phyloP scores from a whole-genome alignment of 768 basidiomycete species.

The Bullera alba region DNA sequence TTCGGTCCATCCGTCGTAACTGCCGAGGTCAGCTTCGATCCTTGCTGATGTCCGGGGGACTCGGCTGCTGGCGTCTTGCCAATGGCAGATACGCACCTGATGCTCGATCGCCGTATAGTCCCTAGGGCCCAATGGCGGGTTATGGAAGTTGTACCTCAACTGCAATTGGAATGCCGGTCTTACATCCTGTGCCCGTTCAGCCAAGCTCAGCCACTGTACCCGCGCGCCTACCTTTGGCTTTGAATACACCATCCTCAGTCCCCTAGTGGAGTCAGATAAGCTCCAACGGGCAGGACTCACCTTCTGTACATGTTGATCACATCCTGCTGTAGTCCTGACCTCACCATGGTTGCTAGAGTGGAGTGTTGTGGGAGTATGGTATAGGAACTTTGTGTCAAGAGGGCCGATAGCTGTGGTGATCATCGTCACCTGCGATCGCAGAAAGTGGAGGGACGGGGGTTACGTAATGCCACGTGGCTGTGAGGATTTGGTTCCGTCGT shows the following conservation, averaged over 20 bases:
- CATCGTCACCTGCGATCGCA: too few species aligned
- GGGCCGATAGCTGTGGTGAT: too few species aligned
- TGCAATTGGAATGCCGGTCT: slow-evolving; percentile 39
- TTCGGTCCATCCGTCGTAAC: slow-evolving; percentile 40
- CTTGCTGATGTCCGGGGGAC: too few species aligned
- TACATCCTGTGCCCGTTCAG: slow-evolving; percentile 15
- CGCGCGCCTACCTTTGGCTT: slow-evolving; percentile 27
- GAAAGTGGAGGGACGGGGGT: too few species aligned
- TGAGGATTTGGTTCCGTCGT: too few species aligned
- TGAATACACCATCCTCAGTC: slow-evolving; percentile 25
- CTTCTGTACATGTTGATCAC: slow-evolving; percentile 42
- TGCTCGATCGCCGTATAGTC: slow-evolving; percentile 45
- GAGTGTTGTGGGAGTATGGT: too few species aligned
- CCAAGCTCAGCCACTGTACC: neutral
- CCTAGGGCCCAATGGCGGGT: slow-evolving; percentile 29
- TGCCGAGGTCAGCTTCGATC: slow-evolving; percentile 10
- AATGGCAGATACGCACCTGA: slow-evolving; percentile 25
- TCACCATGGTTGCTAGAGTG: slow-evolving; percentile 26
- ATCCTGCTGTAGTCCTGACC: slow-evolving; percentile 44
- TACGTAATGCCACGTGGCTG: too few species aligned
- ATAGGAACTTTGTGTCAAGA: too few species aligned
- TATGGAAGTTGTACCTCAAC: slow-evolving; percentile 39
- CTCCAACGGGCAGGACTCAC: slow-evolving; percentile 18
- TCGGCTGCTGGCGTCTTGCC: neutral
- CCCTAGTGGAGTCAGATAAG: slow-evolving; percentile 16